A percentile compares a stretch with the other conserved stretches of the same genome.
phyloP scores from a whole-genome alignment of 2,329 filamentous ascomycete species.

The Colletotrichum orbiculare region DNA sequence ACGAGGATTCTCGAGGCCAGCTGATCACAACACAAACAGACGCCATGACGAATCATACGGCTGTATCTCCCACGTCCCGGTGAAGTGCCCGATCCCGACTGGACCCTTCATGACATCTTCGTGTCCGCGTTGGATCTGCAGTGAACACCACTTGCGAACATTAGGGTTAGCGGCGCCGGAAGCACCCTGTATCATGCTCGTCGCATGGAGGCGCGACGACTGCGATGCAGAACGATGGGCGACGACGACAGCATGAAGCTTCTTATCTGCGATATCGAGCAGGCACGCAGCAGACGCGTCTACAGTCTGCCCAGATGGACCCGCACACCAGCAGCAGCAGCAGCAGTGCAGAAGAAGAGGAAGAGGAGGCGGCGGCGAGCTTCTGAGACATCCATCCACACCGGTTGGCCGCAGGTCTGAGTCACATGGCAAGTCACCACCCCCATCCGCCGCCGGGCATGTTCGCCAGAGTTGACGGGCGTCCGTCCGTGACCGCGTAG shows the following conservation, averaged over 20 bases:
- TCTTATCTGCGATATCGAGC: slow-evolving; percentile 19
- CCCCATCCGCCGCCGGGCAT: slow-evolving; percentile 10
- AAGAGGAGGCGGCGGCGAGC: background rate
- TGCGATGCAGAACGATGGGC: no score
- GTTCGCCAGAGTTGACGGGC: slow-evolving; percentile 10
- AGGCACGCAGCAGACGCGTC: slow-evolving; percentile 7
- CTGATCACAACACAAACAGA: slow-evolving; percentile 28
- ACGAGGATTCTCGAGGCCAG: slow-evolving; percentile 19
- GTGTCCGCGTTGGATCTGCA: background rate
- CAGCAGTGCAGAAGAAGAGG: background rate
- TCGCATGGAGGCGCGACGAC: no score
- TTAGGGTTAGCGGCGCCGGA: no score
- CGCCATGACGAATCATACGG: slow-evolving; percentile 22
- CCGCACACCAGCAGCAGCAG: background rate
- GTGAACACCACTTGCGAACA: background rate
- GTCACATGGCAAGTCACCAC: slow-evolving; percentile 38
- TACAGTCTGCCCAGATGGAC: background rate
- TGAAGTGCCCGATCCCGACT: slow-evolving; percentile 3
- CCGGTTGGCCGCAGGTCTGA: slow-evolving; percentile 26
- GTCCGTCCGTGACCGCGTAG: slow-evolving; percentile 30
- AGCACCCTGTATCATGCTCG: no score
- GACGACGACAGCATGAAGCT: no score
- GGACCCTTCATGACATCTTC: background rate
- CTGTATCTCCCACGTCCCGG: slow-evolving; percentile 1
- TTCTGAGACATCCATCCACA: slow-evolving; percentile 37